Evolutionary conservation across 208 protist genomes (phyloP).

Genomic region (Crithidia expoeki): DNA sequence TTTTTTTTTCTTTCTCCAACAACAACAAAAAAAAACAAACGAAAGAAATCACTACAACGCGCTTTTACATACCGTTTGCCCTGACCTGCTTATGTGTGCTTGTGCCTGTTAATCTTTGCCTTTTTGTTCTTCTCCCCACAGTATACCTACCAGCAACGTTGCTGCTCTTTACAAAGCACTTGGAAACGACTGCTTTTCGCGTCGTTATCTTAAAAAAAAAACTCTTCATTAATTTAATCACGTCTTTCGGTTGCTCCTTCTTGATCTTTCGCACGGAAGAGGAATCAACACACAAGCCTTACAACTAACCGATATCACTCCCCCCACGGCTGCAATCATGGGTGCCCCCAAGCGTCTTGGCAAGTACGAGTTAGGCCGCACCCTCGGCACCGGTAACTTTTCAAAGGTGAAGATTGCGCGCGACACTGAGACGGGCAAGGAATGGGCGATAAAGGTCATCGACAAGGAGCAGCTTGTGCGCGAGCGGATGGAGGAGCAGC

Average conservation of each 20-base stretch:
- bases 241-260: not conserved
- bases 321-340: constrained; percentile 31
- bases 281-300: too few relatives aligned
- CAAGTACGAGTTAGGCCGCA: constrained; percentile 89
- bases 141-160: too few relatives aligned
- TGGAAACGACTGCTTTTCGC: too few relatives aligned
- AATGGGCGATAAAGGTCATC: constrained; percentile 91
- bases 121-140: not conserved
- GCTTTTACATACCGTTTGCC: constrained; percentile 16
- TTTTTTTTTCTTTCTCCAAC: too few relatives aligned
- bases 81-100: too few relatives aligned
- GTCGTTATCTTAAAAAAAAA: too few relatives aligned
- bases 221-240: not conserved
- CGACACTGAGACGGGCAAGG: constrained; percentile 72
- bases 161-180: too few relatives aligned
- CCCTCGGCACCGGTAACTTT: constrained; percentile 89
- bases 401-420: constrained; percentile 82
- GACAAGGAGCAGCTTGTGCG: constrained; percentile 86
- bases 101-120: not conserved
- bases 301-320: not conserved
- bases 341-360: constrained; percentile 70
- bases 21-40: too few relatives aligned
- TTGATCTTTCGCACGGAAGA: not conserved
- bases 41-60: too few relatives aligned
- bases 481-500: constrained; percentile 90